Evolutionary conservation across 2,329 filamentous ascomycete genomes (phyloP).

Genomic region (Dendryphion nanum): DNA sequence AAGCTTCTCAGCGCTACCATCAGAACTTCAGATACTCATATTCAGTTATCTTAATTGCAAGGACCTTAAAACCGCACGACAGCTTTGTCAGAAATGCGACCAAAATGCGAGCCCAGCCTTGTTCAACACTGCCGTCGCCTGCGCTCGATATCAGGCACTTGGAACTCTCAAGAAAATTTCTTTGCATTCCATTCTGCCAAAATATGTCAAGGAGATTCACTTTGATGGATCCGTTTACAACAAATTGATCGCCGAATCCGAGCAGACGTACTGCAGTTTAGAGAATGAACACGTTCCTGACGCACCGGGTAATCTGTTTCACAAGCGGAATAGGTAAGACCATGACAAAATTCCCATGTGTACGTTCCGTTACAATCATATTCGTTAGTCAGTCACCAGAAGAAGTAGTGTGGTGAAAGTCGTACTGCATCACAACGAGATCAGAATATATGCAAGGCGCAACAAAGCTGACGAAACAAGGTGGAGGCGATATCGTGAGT

Average conservation of each 20-base stretch:
- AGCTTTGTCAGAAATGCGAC: constrained; percentile 16
- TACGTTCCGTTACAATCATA: too few relatives aligned
- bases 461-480: not conserved
- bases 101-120: constrained; percentile 23
- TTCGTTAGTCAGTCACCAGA: too few relatives aligned
- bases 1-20: constrained; percentile 12
- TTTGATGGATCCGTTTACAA: constrained; percentile 29
- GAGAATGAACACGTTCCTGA: not conserved
- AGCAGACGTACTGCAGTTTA: constrained; percentile 8
- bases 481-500: constrained; percentile 22
- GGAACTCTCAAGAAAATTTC: constrained; percentile 26
- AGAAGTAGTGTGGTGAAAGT: too few relatives aligned
- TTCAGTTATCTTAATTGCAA: constrained; percentile 20
- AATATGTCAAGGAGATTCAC: constrained; percentile 30
- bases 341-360: not conserved
- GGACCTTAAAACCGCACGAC: constrained; percentile 25
- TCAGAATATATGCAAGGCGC: too few relatives aligned
- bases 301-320: not conserved
- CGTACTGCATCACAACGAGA: too few relatives aligned
- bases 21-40: constrained; percentile 29
- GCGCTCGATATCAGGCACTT: constrained; percentile 29
- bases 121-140: constrained; percentile 23
- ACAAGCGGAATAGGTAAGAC: constrained; percentile 1
- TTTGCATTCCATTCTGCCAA: constrained; percentile 18
- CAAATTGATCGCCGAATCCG: constrained; percentile 9